A percentile compares a stretch with the other conserved stretches of the same genome.
phyloP scores from a whole-genome alignment of 176 grass and related monocot genomes.

The Typha latifolia region DNA sequence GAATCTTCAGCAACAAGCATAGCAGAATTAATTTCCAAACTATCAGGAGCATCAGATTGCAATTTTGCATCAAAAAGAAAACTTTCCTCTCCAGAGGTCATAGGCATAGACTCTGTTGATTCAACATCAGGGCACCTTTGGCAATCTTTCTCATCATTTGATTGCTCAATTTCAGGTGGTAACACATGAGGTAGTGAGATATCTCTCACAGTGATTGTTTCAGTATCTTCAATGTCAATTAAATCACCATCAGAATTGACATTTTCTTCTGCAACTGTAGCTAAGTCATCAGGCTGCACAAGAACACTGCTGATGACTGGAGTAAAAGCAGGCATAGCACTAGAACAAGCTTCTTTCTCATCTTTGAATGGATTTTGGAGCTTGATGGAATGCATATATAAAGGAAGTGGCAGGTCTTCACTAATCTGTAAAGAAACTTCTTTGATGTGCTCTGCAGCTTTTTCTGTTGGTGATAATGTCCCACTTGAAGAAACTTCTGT shows the following conservation, averaged over 20 bases:
- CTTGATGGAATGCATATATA: slow-evolving; percentile 15
- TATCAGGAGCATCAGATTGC: slow-evolving; percentile 20
- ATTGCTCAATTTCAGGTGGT: not conserved
- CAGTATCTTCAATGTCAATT: slow-evolving; percentile 28
- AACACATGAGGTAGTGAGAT: not conserved
- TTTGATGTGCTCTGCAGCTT: slow-evolving; percentile 6
- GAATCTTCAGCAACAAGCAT: slow-evolving; percentile 22
- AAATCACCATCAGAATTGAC: slow-evolving; percentile 25
- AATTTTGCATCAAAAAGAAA: slow-evolving; percentile 14
- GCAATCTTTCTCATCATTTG: slow-evolving; percentile 5
- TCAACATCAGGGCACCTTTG: slow-evolving; percentile 1
- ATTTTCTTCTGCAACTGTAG: slow-evolving; percentile 14
- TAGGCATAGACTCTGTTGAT: slow-evolving; percentile 16
- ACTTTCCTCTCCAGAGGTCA: slow-evolving; percentile 17
- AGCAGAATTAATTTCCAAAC: slow-evolving; percentile 17
- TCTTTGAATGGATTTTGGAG: not conserved
- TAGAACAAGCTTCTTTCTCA: slow-evolving; percentile 12
- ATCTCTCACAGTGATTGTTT: not conserved
- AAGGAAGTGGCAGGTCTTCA: slow-evolving; percentile 16
- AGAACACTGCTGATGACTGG: not conserved
- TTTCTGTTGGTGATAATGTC: slow-evolving; percentile 19
- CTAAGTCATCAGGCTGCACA: slow-evolving; percentile 15
- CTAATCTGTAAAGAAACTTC: slow-evolving; percentile 12
- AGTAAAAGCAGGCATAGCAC: slow-evolving; percentile 2
- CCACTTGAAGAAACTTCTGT: slow-evolving; percentile 29